These are phyloP conservation scores for Didymella glomerata DNA, from an alignment of 2,329 filamentous ascomycete species.

Conservation along the genomic window DNA sequence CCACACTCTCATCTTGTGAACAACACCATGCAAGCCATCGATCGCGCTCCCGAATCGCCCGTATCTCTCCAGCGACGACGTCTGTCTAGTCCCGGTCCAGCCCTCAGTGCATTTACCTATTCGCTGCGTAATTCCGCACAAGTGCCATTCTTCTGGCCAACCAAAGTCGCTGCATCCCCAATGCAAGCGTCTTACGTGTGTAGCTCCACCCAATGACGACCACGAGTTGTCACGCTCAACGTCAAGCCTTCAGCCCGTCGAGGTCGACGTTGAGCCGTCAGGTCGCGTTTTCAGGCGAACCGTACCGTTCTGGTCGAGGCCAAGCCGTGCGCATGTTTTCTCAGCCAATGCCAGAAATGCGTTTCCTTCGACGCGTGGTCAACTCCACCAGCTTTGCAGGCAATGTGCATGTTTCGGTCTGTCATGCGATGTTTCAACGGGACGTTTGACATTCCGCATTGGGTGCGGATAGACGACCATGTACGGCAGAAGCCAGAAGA, in stretches of 20 bases:
- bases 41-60: slow-evolving; percentile 12
- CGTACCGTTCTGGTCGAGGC: neutral
- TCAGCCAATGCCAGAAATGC: slow-evolving; percentile 5
- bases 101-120: slow-evolving; percentile 3
- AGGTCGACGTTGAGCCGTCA: slow-evolving; percentile 2
- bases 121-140: slow-evolving; percentile 12
- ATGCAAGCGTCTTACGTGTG: slow-evolving; percentile 21
- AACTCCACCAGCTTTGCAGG: slow-evolving; percentile 9
- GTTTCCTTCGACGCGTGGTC: slow-evolving; percentile 11
- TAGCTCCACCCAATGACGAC: slow-evolving; percentile 24
- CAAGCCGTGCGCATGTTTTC: slow-evolving; percentile 9
- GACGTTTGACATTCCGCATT: slow-evolving; percentile 12
- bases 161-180: neutral
- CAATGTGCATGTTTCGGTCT: slow-evolving; percentile 17
- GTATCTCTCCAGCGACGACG: slow-evolving; percentile 12
- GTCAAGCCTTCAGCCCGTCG: slow-evolving; percentile 9
- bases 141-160: slow-evolving; percentile 12
- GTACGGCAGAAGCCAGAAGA: slow-evolving; percentile 7
- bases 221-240: slow-evolving; percentile 12
- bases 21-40: slow-evolving; percentile 21
- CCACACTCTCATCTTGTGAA: slow-evolving; percentile 15
- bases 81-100: slow-evolving; percentile 11
- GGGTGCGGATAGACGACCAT: slow-evolving; percentile 15
- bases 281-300: slow-evolving; percentile 6
- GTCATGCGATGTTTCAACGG: slow-evolving; percentile 21